Percentiles rank a stretch among this genome's conserved stretches.
These are phyloP conservation scores for Vigna unguiculata DNA, from an alignment of 306 rosid species.

Conservation along the genomic window DNA sequence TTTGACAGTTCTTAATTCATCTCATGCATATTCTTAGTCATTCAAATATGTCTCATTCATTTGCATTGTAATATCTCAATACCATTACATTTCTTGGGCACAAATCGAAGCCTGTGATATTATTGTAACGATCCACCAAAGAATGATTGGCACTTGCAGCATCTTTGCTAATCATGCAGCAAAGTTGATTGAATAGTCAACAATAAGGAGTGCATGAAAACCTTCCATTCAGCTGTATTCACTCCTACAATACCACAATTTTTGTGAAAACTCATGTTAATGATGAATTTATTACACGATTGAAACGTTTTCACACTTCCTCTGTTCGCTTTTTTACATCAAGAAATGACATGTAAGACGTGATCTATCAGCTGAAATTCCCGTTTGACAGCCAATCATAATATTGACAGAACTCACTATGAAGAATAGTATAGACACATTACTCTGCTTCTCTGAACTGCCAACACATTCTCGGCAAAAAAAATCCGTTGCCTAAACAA, in stretches of 20 bases:
- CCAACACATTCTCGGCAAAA: not conserved
- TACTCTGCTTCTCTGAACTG: slow-evolving; percentile 9
- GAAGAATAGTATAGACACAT: not conserved
- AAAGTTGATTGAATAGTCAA: too few species aligned
- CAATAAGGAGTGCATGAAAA: not conserved
- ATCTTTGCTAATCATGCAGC: not conserved
- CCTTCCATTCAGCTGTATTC: not conserved
- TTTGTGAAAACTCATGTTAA: not conserved
- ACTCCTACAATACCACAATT: not conserved
- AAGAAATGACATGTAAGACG: not conserved
- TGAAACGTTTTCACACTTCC: not conserved
- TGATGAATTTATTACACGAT: not conserved
- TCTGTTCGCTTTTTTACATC: not conserved
- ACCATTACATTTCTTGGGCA: not conserved
- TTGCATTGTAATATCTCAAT: too few species aligned
- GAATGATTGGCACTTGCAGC: slow-evolving; percentile 1
- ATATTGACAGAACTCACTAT: not conserved
- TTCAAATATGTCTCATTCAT: too few species aligned
- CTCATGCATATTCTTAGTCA: too few species aligned
- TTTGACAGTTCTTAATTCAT: too few species aligned
- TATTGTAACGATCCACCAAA: not conserved
- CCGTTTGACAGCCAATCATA: not conserved
- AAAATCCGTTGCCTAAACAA: not conserved
- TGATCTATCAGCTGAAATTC: too few species aligned
- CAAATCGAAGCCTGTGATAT: not conserved